Evolutionary conservation across 148 eudicot genomes (phyloP), one percentile per base, ranked within the genome.

Genomic region (Amaranthus cruentus): DNA sequence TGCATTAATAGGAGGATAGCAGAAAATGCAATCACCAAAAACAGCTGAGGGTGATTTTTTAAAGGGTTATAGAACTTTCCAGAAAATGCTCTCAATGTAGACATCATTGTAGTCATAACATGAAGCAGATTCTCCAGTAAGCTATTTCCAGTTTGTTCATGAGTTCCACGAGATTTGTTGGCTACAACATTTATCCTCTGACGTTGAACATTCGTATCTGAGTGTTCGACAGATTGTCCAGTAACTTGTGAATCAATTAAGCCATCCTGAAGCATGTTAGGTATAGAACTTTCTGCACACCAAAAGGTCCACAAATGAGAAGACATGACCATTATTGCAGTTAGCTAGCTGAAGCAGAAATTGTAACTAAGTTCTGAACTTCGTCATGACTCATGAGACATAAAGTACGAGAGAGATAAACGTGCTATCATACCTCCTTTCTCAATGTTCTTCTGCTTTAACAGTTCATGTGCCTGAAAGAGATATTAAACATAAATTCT

Each of bases 401-500:
- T 4, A 49, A 56, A 75, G 9, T 51, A 47, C 67, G 56, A 28
- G 58, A 62, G 52, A 59, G 64, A 61, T 10, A 47, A 43, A 69
- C 42, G 46, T 53, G 66, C 12, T 59, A 38, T 10, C 75, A 13
- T 77, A 91, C 96, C 90, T 85, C 85, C 82, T 80, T 85, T 84
- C 80, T 89, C 96, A 72, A 85, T 80, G 62, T 85, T 87, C 81
- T 83, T 91, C 82, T 81, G 79, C 84, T 86, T 83, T 74, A 94
- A 76, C 43, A 86, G 55, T 71, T 86, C 88, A 84, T 88, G 90
- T 64, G 98, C 98, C 98, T 94, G 89, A 72, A 84, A 79, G 47
- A 80, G 69, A 72, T 72, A 47, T 61, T 15, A 73, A 10, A 59
- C 18, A 72, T 18, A 13, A 7, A 38, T 61, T 72, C 55, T 70